Percentiles rank a stretch among this genome's conserved stretches.
phyloP scores from a whole-genome alignment of 176 grass and related monocot species.

The Aegilops sharonensis region DNA sequence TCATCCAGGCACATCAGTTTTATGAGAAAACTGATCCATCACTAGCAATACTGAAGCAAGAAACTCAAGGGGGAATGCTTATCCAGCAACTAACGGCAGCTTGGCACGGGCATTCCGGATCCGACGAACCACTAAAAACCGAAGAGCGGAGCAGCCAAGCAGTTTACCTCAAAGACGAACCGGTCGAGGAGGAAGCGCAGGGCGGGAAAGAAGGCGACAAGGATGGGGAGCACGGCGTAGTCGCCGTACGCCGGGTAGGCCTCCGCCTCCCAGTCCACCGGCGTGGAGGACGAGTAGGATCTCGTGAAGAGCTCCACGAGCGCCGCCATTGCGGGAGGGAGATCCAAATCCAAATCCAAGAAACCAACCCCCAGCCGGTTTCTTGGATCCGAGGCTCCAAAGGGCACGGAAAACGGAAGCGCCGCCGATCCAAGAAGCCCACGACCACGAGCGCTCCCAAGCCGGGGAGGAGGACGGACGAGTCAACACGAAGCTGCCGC shows the following conservation, averaged over 20 bases:
- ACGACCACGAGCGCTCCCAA: not conserved
- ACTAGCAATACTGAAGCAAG: not conserved
- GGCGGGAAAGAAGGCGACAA: constrained; percentile 80
- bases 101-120: constrained; percentile 15
- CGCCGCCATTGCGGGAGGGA: constrained; percentile 50
- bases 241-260: constrained; percentile 65
- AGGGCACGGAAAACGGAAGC: not conserved
- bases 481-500: constrained; percentile 21
- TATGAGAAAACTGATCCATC: not conserved
- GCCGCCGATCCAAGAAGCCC: constrained; percentile 16
- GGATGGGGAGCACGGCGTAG: constrained; percentile 72
- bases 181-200: constrained; percentile 85
- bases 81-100: not conserved
- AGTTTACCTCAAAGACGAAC: constrained; percentile 77
- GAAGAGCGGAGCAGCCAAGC: not conserved
- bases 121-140: not conserved
- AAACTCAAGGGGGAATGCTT: not conserved
- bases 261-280: constrained; percentile 75
- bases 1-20: not conserved
- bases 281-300: constrained; percentile 13
- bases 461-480: not conserved
- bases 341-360: constrained; percentile 36
- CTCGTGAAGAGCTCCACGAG: constrained; percentile 45
- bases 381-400: constrained; percentile 17
- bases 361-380: not conserved